These are phyloP conservation scores for Lactarius deliciosus DNA, from an alignment of 768 basidiomycete species.

Conservation along the genomic window DNA sequence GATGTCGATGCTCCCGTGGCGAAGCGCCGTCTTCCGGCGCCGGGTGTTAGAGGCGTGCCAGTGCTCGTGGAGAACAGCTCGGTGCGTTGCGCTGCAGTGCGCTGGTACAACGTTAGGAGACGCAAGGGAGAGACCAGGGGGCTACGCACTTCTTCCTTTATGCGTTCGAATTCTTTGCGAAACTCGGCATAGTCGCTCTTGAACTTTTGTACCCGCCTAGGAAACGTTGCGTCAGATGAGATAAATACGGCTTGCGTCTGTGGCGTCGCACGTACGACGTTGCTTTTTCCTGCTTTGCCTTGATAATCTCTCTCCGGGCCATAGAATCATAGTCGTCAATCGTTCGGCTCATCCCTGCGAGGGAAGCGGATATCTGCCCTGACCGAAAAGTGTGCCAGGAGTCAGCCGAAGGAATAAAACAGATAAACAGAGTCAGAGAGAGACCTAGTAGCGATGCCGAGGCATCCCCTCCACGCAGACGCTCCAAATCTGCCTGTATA, in stretches of 20 bases:
- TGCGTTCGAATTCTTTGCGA: conserved; percentile 74
- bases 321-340: conserved; percentile 97
- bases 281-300: conserved; percentile 95
- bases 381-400: conserved; percentile 31
- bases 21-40: conserved; percentile 62
- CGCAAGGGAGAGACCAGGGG: no score
- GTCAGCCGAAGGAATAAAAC: conserved; percentile 30
- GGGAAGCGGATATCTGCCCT: conserved; percentile 98
- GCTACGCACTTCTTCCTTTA: conserved; percentile 57
- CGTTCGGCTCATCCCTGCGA: conserved; percentile 91
- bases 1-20: conserved; percentile 32
- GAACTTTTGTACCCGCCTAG: conserved; percentile 91
- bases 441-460: conserved; percentile 83
- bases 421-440: conserved; percentile 31
- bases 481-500: conserved; percentile 82
- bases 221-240: conserved; percentile 12
- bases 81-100: conserved; percentile 55
- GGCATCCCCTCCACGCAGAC: conserved; percentile 75
- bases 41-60: conserved; percentile 32
- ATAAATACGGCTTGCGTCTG: not conserved
- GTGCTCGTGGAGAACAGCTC: conserved; percentile 57
- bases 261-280: conserved; percentile 57
- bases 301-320: conserved; percentile 95
- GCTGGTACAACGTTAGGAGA: conserved; percentile 40
- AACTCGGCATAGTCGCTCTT: conserved; percentile 83